A percentile compares a stretch with the other conserved stretches of the same genome.
phyloP scores from a whole-genome alignment of 805 yeast genomes.

The Teunomyces aglyptinius region DNA sequence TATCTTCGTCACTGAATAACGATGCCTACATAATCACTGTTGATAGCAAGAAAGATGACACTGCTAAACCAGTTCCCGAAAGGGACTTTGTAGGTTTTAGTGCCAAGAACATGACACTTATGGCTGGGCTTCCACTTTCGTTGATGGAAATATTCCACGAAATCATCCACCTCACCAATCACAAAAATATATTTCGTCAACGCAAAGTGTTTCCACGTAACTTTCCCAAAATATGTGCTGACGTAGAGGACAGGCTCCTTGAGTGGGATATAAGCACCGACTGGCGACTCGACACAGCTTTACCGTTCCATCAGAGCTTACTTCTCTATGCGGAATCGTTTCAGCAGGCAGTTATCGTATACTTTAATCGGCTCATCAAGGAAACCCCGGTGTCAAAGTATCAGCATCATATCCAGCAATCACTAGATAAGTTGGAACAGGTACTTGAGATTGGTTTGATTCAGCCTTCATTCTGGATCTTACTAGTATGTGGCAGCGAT shows the following conservation, averaged over 20 bases:
- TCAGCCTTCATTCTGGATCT: constrained; percentile 48
- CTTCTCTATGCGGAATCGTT: constrained; percentile 37
- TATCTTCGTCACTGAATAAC: constrained; percentile 4
- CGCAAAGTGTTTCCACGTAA: constrained; percentile 48
- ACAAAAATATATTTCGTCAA: constrained; percentile 44
- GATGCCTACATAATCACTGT: constrained; percentile 11
- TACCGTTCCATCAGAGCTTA: constrained; percentile 38
- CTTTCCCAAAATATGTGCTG: constrained; percentile 56
- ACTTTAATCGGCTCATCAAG: constrained; percentile 46
- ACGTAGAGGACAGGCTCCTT: constrained; percentile 48
- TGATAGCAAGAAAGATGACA: constrained; percentile 8
- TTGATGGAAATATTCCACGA: constrained; percentile 47
- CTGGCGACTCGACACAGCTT: constrained; percentile 35
- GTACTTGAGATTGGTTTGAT: constrained; percentile 12
- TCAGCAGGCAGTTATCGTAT: constrained; percentile 44
- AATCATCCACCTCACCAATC: constrained; percentile 48
- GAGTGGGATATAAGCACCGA: constrained; percentile 42
- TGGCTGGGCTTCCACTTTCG: constrained; percentile 49
- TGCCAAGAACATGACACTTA: constrained; percentile 14
- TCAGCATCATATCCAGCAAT: constrained; percentile 4
- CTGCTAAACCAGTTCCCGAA: background rate
- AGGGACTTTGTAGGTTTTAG: background rate
- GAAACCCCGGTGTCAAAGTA: constrained; percentile 6
- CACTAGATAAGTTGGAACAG: constrained; percentile 2
- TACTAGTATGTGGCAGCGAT: constrained; percentile 42